These are phyloP conservation scores for Xerophyta viscosa DNA, from an alignment of 106 monocot genomes.

Conservation along the genomic window DNA sequence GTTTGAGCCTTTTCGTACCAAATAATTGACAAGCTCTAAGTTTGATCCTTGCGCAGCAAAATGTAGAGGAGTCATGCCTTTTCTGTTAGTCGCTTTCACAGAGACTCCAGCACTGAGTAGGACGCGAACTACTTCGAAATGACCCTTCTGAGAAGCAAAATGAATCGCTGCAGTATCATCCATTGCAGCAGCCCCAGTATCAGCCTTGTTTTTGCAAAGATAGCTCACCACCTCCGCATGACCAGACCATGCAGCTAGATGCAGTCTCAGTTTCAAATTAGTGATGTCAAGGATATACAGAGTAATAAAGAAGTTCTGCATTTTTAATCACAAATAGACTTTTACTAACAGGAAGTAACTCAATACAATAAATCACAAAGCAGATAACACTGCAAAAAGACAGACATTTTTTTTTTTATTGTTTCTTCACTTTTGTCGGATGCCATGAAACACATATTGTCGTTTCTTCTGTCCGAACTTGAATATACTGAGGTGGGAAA, in stretches of 20 bases:
- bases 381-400: no score
- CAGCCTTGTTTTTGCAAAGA: slow-evolving; percentile 85
- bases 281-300: slow-evolving; percentile 29
- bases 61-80: slow-evolving; percentile 83
- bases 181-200: slow-evolving; percentile 81
- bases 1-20: slow-evolving; percentile 65
- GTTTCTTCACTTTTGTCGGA: no score
- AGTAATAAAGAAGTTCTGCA: no score
- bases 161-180: slow-evolving; percentile 91
- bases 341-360: no score
- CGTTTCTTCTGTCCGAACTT: no score
- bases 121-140: slow-evolving; percentile 49
- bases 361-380: no score
- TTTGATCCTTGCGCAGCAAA: slow-evolving; percentile 73
- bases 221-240: slow-evolving; percentile 64
- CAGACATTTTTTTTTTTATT: no score
- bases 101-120: slow-evolving; percentile 60
- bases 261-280: slow-evolving; percentile 52
- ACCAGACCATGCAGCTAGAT: slow-evolving; percentile 95
- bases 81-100: slow-evolving; percentile 64
- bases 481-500: no score
- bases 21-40: slow-evolving; percentile 61
- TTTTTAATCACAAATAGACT: no score
- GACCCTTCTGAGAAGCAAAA: slow-evolving; percentile 94
- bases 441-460: no score